Evolutionary conservation across 352 stramenopile genomes (phyloP), one percentile per base, ranked within the genome.

Genomic region (Pilasporangium apinafurcum): DNA sequence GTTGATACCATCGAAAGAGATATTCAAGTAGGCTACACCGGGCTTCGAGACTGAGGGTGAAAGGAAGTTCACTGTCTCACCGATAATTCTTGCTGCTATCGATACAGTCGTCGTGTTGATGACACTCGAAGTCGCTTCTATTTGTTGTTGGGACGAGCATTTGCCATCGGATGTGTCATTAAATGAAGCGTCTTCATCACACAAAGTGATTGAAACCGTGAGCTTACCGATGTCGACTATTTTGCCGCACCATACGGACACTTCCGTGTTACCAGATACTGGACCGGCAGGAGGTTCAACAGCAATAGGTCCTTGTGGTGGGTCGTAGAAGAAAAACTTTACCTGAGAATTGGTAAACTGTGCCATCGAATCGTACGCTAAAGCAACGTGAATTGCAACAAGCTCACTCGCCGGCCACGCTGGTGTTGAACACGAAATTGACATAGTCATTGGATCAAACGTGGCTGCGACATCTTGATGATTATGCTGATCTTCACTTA

Each of bases 1-100:
- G 51, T 85, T 78, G 32, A 88, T 88, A 0, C 73, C 76, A n/a
- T 88, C 84, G 27, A 88, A 50, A 0, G 71, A 73, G 40, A 88
- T 84, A 37, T 76, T 83, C 22, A 88, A 33, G 24, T 70, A 63
- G 1, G 70, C 76, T 0, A 66, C 50, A 13, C 70, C 76, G 3
- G 61, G 53, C 3, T 41, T 46, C 3, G 44, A 49, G 6, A 86
- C 74, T 10, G 55, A 9, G 2, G 76, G 76, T 0, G 63, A 53
- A 8, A 67, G 33, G 38, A 88, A 88, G 2, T 54, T 51, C 17
- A 88, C 70, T 0, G 75, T 68, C 31, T 83, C 75, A 5, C 75
- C 71, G 3, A 83, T 59, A 30, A 85, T 83, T 38, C 62, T 70
- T 16, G 71, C 75, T 45, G 62, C 65, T 7, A 87, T 60, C 16